Conservation (phyloP, 2,329 filamentous ascomycete species). For the Exserohilum rostratum region DNA sequence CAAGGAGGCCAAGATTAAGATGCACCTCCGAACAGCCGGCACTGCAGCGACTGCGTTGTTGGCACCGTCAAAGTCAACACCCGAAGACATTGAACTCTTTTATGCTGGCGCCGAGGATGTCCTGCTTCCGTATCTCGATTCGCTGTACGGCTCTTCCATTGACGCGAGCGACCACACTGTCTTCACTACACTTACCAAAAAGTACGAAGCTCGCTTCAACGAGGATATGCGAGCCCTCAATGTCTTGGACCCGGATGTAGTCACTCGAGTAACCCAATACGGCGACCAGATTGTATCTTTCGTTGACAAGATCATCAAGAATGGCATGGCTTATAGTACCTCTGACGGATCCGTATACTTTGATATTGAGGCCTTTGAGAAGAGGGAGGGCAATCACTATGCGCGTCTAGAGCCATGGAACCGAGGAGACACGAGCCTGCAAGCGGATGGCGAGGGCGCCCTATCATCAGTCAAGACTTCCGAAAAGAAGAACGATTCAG, state of each 20-base stretch:
- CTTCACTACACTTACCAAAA: conserved; percentile 83
- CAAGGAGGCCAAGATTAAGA: conserved; percentile 84
- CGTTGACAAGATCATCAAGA: conserved; percentile 79
- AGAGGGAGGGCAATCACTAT: conserved; percentile 77
- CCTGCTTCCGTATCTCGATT: conserved; percentile 81
- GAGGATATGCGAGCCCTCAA: conserved; percentile 88
- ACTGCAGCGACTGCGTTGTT: conserved; percentile 60
- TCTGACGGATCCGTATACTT: conserved; percentile 90
- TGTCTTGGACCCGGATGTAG: conserved; percentile 77
- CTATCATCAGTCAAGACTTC: conserved; percentile 62
- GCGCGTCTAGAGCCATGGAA: conserved; percentile 85
- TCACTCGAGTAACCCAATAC: conserved; percentile 93
- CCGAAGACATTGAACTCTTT: conserved; percentile 54
- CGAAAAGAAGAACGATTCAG: conserved; percentile 76
- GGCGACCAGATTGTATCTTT: conserved; percentile 85
- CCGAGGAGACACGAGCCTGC: conserved; percentile 79
- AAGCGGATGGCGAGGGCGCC: conserved; percentile 89
- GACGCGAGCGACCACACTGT: conserved; percentile 71
- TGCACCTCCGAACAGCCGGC: conserved; percentile 74
- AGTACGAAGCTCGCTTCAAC: conserved; percentile 86
- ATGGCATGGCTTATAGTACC: conserved; percentile 81
- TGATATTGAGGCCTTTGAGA: conserved; percentile 85
- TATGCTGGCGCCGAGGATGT: conserved; percentile 69
- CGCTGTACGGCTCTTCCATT: conserved; percentile 61
- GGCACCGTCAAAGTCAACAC: conserved; percentile 35